Evolutionary conservation across 495 filamentous ascomycete species (phyloP), one percentile per base, ranked within the genome.

Genomic region (Neurospora sp.): DNA sequence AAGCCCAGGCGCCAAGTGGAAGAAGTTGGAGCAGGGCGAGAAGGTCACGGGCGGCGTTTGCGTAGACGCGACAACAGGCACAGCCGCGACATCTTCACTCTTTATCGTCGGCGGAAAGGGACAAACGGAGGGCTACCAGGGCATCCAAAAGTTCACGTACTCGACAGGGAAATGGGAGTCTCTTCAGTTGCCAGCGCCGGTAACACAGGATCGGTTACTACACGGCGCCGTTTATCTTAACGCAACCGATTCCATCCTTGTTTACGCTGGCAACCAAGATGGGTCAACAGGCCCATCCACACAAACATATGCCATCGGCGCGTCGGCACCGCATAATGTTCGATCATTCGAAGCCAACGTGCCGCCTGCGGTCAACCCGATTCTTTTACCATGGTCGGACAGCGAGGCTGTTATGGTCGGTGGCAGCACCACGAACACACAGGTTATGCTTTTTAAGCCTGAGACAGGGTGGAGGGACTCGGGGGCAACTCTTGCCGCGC

Each of bases 81-180:
- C 89, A 74, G 65, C 78, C 11, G 80, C 82, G 65, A 78, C 79
- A 12, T 83, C 85, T n/a, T 90, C 88, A 9, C 85, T 99, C 14
- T 98, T 93, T 75, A 86, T 99, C 72, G 89, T 99, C 61, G 96
- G 96, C 59, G 96, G 96, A 41, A 86, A 86, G 68, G 82, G 85
- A 18, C 81, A 82, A 12, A 78, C 82, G 22, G 78, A 77, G 5
- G 83, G 87, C 39, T 96, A 94, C 76, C 79, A 86, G 39, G 96
- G 96, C n/a, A 79, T 99, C 37, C 94, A 97, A 77, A 88, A 91
- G 73, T 99, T 89, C 77, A 89, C 88, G 0, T 98, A 97, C 79
- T 82, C 86, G n/a, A 87, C 89, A 65, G 82, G 88, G 71, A 88
- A 86, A 76, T 99, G 96, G 96, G 86, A 92, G 74, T 89, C 86